A percentile compares a stretch with the other conserved stretches of the same genome.
phyloP scores from a whole-genome alignment of 2,329 filamentous ascomycete species.

The Sporothrix pseudoabietina region DNA sequence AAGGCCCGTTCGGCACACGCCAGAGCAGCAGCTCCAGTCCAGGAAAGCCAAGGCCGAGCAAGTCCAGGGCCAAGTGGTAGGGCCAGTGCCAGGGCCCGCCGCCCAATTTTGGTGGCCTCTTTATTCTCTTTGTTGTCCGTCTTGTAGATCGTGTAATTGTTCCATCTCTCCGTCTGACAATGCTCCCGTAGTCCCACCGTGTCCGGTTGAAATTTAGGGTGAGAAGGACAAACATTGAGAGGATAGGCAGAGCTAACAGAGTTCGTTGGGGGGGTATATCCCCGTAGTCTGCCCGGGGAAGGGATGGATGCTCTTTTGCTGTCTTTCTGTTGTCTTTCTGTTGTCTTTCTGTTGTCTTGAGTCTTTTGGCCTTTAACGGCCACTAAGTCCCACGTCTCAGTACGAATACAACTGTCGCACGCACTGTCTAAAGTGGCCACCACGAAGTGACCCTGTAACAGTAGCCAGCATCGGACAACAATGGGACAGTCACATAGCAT shows the following conservation, averaged over 20 bases:
- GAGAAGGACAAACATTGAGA: not conserved
- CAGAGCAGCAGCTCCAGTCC: not conserved
- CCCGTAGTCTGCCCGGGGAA: constrained; percentile 13
- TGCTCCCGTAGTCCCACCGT: not conserved
- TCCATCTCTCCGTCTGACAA: not conserved
- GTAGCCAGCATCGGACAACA: not conserved
- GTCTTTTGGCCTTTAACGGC: not conserved
- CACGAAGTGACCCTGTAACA: not conserved
- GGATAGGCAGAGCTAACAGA: not conserved
- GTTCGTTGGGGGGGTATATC: not conserved
- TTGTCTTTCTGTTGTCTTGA: not conserved
- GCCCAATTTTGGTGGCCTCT: not conserved
- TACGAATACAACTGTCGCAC: not conserved
- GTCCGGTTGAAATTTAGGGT: constrained; percentile 2
- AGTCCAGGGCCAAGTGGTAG: not conserved
- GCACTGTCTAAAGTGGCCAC: not conserved
- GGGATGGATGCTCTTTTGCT: not conserved
- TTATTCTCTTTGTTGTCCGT: not conserved
- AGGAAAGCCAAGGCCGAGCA: not conserved
- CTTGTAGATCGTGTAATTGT: not conserved
- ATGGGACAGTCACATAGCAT: not conserved
- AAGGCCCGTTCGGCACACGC: constrained; percentile 9
- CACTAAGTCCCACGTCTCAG: not conserved
- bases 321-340: not conserved
- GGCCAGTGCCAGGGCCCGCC: not conserved